phyloP scores from a whole-genome alignment of 805 yeast species.

The Pichia californica region DNA sequence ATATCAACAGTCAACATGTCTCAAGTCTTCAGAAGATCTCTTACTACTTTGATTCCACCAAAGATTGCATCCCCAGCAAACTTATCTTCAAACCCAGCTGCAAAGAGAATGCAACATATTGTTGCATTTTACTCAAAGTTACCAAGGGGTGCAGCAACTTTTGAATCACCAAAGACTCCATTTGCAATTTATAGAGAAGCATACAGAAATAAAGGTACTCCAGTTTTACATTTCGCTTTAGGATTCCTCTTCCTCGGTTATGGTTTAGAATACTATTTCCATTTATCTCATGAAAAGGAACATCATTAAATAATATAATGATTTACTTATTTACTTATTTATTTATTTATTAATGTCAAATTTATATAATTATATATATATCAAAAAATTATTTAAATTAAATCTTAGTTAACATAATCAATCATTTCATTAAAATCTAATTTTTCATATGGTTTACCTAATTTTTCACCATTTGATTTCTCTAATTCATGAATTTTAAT shows the following conservation, averaged over 20 bases:
- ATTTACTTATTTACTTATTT: conserved; percentile 4
- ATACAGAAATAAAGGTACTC: conserved; percentile 78
- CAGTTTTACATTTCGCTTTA: conserved; percentile 69
- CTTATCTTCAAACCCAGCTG: conserved; percentile 93
- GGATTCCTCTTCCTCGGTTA: conserved; percentile 73
- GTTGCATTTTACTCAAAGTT: conserved; percentile 92
- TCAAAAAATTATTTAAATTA: conserved; percentile 1
- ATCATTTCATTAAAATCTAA: conserved; percentile 43
- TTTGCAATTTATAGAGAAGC: conserved; percentile 77
- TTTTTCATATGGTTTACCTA: conserved; percentile 56
- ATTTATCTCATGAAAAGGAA: conserved; percentile 59
- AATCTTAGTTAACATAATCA: too few species aligned
- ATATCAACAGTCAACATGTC: conserved; percentile 45
- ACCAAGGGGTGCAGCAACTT: conserved; percentile 89
- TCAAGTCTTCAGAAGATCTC: conserved; percentile 82
- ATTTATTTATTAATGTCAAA: conserved; percentile 12
- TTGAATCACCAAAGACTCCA: conserved; percentile 60
- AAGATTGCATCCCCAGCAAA: conserved; percentile 93
- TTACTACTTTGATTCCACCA: conserved; percentile 96
- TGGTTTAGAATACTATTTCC: conserved; percentile 90
- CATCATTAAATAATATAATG: conserved; percentile 27
- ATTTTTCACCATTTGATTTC: conserved; percentile 36
- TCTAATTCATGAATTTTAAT: conserved; percentile 48
- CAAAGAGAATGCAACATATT: conserved; percentile 92
- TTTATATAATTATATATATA: conserved; percentile 5